Percentiles rank a stretch among this genome's conserved stretches.
These are phyloP conservation scores for Aleurites moluccanus DNA, from an alignment of 441 rosid genomes.

Conservation along the genomic window DNA sequence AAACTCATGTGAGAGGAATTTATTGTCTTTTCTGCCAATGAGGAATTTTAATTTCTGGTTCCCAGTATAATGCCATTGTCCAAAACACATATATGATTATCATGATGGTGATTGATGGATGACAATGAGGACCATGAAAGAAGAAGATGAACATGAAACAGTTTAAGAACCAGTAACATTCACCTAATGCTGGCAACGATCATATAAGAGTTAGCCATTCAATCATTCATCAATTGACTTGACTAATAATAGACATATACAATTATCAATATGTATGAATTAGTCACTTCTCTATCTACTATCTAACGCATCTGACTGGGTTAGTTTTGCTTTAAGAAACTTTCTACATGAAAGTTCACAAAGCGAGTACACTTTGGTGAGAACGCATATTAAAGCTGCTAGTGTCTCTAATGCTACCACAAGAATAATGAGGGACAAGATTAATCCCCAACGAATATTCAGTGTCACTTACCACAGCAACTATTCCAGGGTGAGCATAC, in stretches of 20 bases:
- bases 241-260: background rate
- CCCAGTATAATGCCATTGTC: background rate
- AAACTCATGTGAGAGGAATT: background rate
- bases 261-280: background rate
- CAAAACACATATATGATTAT: background rate
- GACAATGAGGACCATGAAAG: background rate
- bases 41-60: background rate
- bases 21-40: background rate
- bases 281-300: background rate
- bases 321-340: slow-evolving; percentile 8
- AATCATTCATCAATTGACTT: slow-evolving; percentile 7
- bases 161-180: background rate
- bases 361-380: background rate
- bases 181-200: background rate
- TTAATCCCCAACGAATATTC: slow-evolving; percentile 21
- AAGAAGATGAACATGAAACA: background rate
- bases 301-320: background rate
- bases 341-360: slow-evolving; percentile 9
- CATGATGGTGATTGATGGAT: background rate
- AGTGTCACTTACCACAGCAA: slow-evolving; percentile 72
- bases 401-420: slow-evolving; percentile 9
- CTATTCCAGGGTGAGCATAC: slow-evolving; percentile 76
- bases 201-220: background rate
- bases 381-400: background rate
- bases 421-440: slow-evolving; percentile 14